phyloP scores from a whole-genome alignment of 441 rosid genomes.

The Omphalea diandra region DNA sequence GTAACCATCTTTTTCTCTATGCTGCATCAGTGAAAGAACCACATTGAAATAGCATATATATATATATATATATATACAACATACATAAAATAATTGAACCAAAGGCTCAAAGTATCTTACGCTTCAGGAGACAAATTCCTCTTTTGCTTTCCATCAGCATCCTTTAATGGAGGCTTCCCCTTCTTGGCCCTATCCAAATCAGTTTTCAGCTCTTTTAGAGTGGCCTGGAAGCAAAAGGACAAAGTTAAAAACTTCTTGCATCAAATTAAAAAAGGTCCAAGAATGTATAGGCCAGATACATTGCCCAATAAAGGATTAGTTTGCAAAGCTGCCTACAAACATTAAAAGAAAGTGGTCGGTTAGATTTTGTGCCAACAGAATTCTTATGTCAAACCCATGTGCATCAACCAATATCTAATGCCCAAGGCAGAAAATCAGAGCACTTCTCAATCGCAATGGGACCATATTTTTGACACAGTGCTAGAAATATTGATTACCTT shows the following conservation, averaged over 20 bases:
- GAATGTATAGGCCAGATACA: neutral
- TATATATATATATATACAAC: neutral
- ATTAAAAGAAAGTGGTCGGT: neutral
- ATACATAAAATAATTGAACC: neutral
- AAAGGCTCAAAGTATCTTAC: conserved; percentile 41
- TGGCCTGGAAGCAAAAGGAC: conserved; percentile 43
- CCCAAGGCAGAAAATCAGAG: neutral
- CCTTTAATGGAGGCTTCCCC: conserved; percentile 90
- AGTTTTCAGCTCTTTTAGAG: conserved; percentile 58
- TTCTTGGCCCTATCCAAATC: conserved; percentile 91
- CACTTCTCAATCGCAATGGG: neutral
- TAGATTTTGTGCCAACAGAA: neutral
- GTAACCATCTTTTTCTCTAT: conserved; percentile 72
- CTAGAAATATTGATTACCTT: conserved; percentile 47
- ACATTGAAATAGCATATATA: conserved; percentile 10
- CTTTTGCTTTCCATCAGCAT: conserved; percentile 88
- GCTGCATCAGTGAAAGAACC: conserved; percentile 39
- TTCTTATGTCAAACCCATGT: neutral
- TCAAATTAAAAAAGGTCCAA: neutral
- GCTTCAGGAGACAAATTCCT: conserved; percentile 84
- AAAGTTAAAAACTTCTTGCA: neutral
- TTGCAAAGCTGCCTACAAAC: too few relatives aligned
- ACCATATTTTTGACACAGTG: neutral
- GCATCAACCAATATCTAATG: neutral
- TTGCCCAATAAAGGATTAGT: neutral